These are phyloP conservation scores for Nakaseomyces sp. DNA, from an alignment of 1,139 yeast species.

Conservation along the genomic window DNA sequence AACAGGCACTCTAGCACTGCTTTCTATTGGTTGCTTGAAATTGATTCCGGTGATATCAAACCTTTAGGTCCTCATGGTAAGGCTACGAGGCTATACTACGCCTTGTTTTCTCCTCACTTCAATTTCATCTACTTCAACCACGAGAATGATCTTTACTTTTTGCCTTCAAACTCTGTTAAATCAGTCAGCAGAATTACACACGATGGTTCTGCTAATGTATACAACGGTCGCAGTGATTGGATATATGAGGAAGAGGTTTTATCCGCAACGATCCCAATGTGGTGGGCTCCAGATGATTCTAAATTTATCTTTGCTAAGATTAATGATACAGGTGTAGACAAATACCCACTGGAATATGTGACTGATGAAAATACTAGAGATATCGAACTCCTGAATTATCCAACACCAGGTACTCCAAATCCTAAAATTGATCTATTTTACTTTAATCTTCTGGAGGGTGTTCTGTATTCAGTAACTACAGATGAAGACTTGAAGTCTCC, in stretches of 20 bases:
- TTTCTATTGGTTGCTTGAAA: conserved; percentile 54
- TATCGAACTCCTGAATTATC: conserved; percentile 58
- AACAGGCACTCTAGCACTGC: conserved; percentile 76
- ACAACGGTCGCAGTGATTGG: conserved; percentile 93
- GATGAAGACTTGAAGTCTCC: conserved; percentile 32
- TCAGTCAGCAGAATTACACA: conserved; percentile 40
- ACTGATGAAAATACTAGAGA: not conserved
- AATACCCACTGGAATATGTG: conserved; percentile 52
- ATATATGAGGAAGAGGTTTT: conserved; percentile 91
- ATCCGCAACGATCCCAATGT: conserved; percentile 53
- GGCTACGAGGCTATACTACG: conserved; percentile 37
- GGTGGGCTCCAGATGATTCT: conserved; percentile 82
- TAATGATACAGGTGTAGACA: conserved; percentile 64
- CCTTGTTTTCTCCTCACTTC: conserved; percentile 70
- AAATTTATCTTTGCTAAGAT: conserved; percentile 55
- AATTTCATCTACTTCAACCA: conserved; percentile 56
- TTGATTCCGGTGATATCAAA: conserved; percentile 31
- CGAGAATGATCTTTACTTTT: conserved; percentile 56
- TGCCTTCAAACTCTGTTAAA: conserved; percentile 35
- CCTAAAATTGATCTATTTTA: conserved; percentile 50
- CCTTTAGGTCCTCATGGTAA: conserved; percentile 35
- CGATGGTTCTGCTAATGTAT: conserved; percentile 59
- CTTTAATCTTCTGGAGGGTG: conserved; percentile 35
- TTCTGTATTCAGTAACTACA: conserved; percentile 23
- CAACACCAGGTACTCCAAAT: conserved; percentile 76